Conservation (phyloP, 768 basidiomycete species). For the Boletus rubescentipes region DNA sequence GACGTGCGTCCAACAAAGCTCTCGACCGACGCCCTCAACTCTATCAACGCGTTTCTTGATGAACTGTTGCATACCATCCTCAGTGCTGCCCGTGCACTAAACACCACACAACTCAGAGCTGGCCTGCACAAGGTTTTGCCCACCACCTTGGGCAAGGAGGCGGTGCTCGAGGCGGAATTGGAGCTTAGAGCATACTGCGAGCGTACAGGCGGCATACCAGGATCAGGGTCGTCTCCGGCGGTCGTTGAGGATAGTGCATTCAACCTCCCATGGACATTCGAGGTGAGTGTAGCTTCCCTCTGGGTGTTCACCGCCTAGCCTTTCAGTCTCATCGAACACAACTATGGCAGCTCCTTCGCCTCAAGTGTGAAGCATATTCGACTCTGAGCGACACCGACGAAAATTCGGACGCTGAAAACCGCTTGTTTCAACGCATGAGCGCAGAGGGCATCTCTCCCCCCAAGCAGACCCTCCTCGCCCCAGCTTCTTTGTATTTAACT, state of each 20-base stretch:
- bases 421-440: conserved; percentile 61
- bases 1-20: conserved; percentile 92
- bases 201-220: conserved; percentile 47
- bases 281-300: conserved; percentile 43
- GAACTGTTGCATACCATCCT: conserved; percentile 79
- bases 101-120: conserved; percentile 70
- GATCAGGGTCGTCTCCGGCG: conserved; percentile 27
- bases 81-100: conserved; percentile 60
- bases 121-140: conserved; percentile 72
- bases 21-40: conserved; percentile 70
- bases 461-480: conserved; percentile 60
- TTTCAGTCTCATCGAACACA: conserved; percentile 11
- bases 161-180: conserved; percentile 88
- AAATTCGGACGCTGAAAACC: conserved; percentile 61
- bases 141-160: conserved; percentile 85
- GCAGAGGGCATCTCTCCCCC: conserved; percentile 51
- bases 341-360: conserved; percentile 58
- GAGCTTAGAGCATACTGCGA: conserved; percentile 91
- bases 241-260: conserved; percentile 58
- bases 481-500: conserved; percentile 86
- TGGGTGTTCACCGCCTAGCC: neutral
- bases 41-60: conserved; percentile 80
- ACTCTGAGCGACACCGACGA: conserved; percentile 81
- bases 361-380: conserved; percentile 89
- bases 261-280: conserved; percentile 71